Base-by-base conservation (phyloP, 1,284 basidiomycete species). In the Xerocomus amazonicus region DNA sequence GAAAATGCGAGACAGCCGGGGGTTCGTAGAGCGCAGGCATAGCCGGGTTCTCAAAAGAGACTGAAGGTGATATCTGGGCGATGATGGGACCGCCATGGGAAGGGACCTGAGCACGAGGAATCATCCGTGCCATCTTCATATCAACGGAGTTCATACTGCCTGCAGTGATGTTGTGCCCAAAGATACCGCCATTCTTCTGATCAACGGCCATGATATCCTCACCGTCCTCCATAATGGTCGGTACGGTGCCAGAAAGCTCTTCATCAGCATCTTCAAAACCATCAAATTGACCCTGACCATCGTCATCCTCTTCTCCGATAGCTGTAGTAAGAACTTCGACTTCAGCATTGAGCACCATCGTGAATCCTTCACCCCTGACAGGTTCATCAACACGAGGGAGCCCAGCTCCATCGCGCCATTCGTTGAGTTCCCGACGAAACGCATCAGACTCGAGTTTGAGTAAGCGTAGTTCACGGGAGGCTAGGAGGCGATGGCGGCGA, bases 401-500 rank as follows among this genome's bases (percentile, higher is more conserved):
- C 45, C 76, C 79, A 23, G 81, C 79, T 37, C 87, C 81, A 59
- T 84, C 81, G 52, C 90, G 84, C 90, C 90, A 93, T 59, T 92
- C 87, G 71, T 94, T 92, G 62, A 92, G 75, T 67, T 94, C 91
- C 44, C 83, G 78, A 41, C 90, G 79, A 58, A 94, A 82, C 14
- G 84, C 83, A 66, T 93, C 89, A 10, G 86, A 72, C 70, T 94
- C 90, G 58, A 77, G 70, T 61, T 87, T 86, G 62, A 94, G 66
- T 45, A 81, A 67, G 48, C 90, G 85, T 44, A 93, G 76, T 65
- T 92, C 84, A 56, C 83, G 80, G 10, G 87, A 79, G 19, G 90
- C 90, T 48, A 90, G 73, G 38, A 87, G 71, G 50, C 91, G 83
- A 63, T 91, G 87, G 44, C 89, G 78, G 53, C 92, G 83, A 47